phyloP scores from a whole-genome alignment of 768 basidiomycete genomes.

The Tricholoma sp. region DNA sequence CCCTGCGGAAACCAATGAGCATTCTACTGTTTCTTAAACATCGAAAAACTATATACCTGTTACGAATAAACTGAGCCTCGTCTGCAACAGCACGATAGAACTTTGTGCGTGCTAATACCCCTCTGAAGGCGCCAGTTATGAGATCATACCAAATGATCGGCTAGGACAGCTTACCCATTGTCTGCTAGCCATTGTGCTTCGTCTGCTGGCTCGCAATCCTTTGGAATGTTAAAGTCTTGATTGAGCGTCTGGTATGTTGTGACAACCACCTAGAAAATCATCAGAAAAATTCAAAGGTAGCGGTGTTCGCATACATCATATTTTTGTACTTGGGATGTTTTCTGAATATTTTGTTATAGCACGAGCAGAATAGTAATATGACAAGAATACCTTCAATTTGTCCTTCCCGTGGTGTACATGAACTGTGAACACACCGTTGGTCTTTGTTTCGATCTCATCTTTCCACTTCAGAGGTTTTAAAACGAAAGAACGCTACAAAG shows the following conservation, averaged over 20 bases:
- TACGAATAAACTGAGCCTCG: slow-evolving; percentile 75
- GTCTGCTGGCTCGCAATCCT: slow-evolving; percentile 39
- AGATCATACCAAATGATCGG: neutral
- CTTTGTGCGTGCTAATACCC: slow-evolving; percentile 51
- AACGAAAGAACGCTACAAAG: neutral
- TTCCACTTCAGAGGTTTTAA: slow-evolving; percentile 46
- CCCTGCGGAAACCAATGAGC: slow-evolving; percentile 23
- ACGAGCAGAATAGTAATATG: neutral
- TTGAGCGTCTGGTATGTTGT: slow-evolving; percentile 76
- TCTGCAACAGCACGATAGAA: slow-evolving; percentile 75
- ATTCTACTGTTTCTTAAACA: neutral
- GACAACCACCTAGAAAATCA: slow-evolving; percentile 49
- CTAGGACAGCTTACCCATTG: slow-evolving; percentile 38
- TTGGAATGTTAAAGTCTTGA: slow-evolving; percentile 50
- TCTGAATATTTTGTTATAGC: slow-evolving; percentile 21
- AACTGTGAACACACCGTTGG: slow-evolving; percentile 54
- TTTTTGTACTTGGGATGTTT: slow-evolving; percentile 40
- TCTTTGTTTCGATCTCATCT: slow-evolving; percentile 66
- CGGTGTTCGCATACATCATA: slow-evolving; percentile 40
- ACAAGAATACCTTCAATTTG: slow-evolving; percentile 44
- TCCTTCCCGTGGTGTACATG: slow-evolving; percentile 71
- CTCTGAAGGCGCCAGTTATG: slow-evolving; percentile 29
- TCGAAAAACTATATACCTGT: slow-evolving; percentile 35
- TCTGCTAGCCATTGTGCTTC: slow-evolving; percentile 43
- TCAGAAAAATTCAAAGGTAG: slow-evolving; percentile 1